Evolutionary conservation across 805 yeast species (phyloP).

Genomic region (Scheffersomyces spartinae): DNA sequence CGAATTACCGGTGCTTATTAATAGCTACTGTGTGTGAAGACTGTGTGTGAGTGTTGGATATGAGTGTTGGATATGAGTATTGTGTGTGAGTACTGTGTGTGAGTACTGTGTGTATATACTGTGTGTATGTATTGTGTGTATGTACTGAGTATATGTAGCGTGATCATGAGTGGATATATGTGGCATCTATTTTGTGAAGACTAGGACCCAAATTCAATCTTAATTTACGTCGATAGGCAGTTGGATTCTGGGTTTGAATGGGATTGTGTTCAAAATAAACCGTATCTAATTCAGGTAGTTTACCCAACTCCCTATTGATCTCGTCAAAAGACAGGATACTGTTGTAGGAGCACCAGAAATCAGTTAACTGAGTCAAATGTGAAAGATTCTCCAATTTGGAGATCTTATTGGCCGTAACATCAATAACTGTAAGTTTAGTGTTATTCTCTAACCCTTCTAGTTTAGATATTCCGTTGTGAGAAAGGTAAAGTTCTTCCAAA

Average conservation of each 20-base stretch:
- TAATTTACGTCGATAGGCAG: slow-evolving; percentile 78
- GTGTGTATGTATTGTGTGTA: too few relatives aligned
- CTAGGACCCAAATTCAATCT: slow-evolving; percentile 61
- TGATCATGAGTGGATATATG: too few relatives aligned
- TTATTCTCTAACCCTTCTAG: slow-evolving; percentile 74
- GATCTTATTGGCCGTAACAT: slow-evolving; percentile 68
- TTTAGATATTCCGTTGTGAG: slow-evolving; percentile 68
- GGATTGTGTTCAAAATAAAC: slow-evolving; percentile 95
- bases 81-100: too few relatives aligned
- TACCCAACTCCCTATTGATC: slow-evolving; percentile 52
- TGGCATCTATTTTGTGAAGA: slow-evolving; percentile 82
- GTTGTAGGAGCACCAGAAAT: slow-evolving; percentile 88
- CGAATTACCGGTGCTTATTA: too few relatives aligned
- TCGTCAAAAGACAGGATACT: slow-evolving; percentile 57
- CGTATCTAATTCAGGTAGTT: slow-evolving; percentile 58
- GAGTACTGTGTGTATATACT: too few relatives aligned
- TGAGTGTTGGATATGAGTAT: too few relatives aligned
- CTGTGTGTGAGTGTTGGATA: too few relatives aligned
- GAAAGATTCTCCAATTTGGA: slow-evolving; percentile 48
- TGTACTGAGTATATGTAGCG: too few relatives aligned
- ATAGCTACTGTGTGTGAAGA: too few relatives aligned
- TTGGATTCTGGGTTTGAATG: slow-evolving; percentile 56
- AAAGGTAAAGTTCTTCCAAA: slow-evolving; percentile 77
- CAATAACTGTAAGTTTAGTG: slow-evolving; percentile 57
- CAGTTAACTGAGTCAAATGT: slow-evolving; percentile 67